Evolutionary conservation across 2,329 filamentous ascomycete species (phyloP), one percentile per base, ranked within the genome.

Genomic region (Cladosporium sphaerospermum): DNA sequence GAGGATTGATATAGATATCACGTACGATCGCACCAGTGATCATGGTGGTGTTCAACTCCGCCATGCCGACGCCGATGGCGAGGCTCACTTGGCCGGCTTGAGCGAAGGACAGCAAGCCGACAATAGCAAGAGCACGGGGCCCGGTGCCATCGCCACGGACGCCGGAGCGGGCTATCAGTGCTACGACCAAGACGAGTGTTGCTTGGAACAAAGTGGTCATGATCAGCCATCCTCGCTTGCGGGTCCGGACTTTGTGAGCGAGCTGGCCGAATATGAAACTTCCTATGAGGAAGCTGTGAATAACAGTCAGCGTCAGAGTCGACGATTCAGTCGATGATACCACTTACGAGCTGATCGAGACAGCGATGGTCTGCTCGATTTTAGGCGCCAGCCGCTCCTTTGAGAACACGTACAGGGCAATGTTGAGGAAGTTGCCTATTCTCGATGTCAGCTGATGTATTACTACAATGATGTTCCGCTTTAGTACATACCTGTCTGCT

Each of bases 31-130:
- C 57, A 8, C 59, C 57, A 9, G 60, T 62, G 36, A 62, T 54
- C 60, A 62, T 62, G 18, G 60, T 62, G 10, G 60, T 62, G 51
- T 62, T 62, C 18, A 62, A 23, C 41, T 62, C 60, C 2, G 59
- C 55, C 46, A 61, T 39, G n/a, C 56, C 54, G 37, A 60, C 52
- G 9, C 50, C 43, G 2, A 62, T 42, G 2, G 60, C 59, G 9
- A 60, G 45, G n/a, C 59, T 45, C 10, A 61, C 57, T 36, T 62
- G 60, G 9, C 59, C 60, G 14, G 52, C 55, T 16, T 53, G 56
- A 9, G 57, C 44, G 9, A 62, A 52, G 3, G 46, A 45, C 13
- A 61, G 45, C 16, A 61, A 36, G 3, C 55, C 54, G 2, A 62
- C 47, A 28, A 56, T 41, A 3, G 43, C 48, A 5, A 57, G 36